Conservation (phyloP, 768 basidiomycete species). For the Amanita molliuscula region DNA sequence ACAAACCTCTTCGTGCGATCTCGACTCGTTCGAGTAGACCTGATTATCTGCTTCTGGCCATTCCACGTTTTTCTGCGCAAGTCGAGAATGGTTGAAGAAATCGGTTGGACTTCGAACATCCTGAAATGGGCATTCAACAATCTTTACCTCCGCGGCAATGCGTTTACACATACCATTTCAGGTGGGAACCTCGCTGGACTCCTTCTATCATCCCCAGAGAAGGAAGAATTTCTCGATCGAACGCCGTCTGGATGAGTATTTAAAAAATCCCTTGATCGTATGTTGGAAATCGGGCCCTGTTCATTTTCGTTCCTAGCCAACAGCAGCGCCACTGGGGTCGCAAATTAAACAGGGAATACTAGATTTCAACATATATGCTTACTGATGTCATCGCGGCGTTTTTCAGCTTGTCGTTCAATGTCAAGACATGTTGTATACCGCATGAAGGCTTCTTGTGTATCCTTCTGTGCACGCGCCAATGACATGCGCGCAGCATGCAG, state of each 20-base stretch:
- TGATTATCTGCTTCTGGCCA: constrained; percentile 36
- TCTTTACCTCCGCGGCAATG: neutral
- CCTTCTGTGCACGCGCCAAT: constrained; percentile 55
- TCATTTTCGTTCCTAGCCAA: constrained; percentile 33
- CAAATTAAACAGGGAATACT: constrained; percentile 11
- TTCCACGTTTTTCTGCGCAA: constrained; percentile 32
- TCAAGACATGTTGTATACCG: constrained; percentile 63
- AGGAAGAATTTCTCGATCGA: constrained; percentile 42
- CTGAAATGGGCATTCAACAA: constrained; percentile 12
- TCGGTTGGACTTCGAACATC: constrained; percentile 29
- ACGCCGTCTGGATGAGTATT: constrained; percentile 13
- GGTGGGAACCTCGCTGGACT: constrained; percentile 35
- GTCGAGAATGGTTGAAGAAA: constrained; percentile 30
- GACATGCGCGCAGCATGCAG: constrained; percentile 51
- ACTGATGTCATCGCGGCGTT: constrained; percentile 61
- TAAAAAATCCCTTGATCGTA: neutral
- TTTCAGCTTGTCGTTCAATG: constrained; percentile 59
- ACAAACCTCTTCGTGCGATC: constrained; percentile 35
- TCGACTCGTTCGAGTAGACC: constrained; percentile 31
- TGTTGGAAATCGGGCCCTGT: constrained; percentile 8
- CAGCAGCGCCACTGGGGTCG: constrained; percentile 31
- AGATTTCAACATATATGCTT: constrained; percentile 11
- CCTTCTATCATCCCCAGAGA: constrained; percentile 37
- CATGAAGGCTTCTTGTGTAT: constrained; percentile 63
- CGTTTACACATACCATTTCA: constrained; percentile 21